Conservation (phyloP, 345 rosid genomes). For the Citrus medica region DNA sequence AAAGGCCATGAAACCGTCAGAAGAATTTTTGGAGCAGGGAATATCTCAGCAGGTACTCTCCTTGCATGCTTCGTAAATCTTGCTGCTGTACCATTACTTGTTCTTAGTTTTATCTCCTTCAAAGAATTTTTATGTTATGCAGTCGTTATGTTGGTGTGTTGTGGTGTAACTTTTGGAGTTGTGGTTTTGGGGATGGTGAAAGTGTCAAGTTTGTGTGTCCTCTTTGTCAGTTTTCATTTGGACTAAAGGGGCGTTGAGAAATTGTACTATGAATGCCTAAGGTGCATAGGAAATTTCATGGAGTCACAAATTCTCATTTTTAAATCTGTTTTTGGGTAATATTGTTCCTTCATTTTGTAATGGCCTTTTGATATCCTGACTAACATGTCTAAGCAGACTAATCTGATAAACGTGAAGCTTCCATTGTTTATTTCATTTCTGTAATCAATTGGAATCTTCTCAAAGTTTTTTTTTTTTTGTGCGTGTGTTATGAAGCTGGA, state of each 20-base stretch:
- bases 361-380: neutral
- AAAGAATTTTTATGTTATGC: neutral
- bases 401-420: neutral
- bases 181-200: neutral
- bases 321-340: slow-evolving; percentile 4
- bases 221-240: neutral
- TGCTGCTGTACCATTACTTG: neutral
- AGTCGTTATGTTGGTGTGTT: neutral
- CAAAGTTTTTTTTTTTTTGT: neutral
- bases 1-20: slow-evolving; percentile 48
- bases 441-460: neutral
- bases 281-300: neutral
- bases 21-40: slow-evolving; percentile 42
- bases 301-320: neutral
- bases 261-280: neutral
- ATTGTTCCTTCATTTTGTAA: neutral
- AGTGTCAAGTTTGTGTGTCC: neutral
- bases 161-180: neutral
- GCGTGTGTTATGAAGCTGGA: neutral
- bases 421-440: neutral
- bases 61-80: neutral
- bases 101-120: neutral
- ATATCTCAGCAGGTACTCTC: slow-evolving; percentile 45
- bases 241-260: neutral
- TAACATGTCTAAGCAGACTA: neutral